Conservation (phyloP, 108 stramenopile genomes). For the Parmales sp. region DNA sequence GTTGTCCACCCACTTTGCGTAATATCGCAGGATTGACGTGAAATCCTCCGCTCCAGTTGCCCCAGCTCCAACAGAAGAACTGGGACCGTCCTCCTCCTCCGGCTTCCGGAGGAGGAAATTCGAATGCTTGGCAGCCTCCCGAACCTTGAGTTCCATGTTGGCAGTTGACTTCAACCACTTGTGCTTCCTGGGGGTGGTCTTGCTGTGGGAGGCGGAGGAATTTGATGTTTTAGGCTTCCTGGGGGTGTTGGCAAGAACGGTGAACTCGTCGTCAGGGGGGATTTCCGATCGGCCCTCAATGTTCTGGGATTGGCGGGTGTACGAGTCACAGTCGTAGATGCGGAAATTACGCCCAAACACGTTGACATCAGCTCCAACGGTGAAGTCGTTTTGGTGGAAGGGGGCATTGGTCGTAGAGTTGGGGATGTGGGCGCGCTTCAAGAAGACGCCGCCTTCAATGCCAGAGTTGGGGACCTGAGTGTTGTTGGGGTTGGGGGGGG, state of each 20-base stretch:
- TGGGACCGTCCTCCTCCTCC: no score
- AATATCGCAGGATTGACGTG: neutral
- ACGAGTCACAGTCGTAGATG: constrained; percentile 1
- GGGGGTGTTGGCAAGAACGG: neutral
- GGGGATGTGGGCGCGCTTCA: constrained; percentile 5
- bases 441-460: neutral
- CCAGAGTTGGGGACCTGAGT: neutral
- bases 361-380: neutral
- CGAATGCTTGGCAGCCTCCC: no score
- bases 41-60: neutral
- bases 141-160: no score
- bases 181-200: neutral
- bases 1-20: neutral
- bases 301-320: neutral
- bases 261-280: neutral
- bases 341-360: neutral
- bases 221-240: neutral
- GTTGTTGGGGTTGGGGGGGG: no score
- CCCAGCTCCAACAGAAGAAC: no score
- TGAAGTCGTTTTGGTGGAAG: neutral
- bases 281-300: neutral
- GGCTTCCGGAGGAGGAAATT: no score
- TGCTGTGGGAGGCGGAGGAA: neutral
- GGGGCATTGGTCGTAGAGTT: neutral
- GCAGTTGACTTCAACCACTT: neutral